phyloP scores from a whole-genome alignment of 108 stramenopile species.

The Nitzschia inconspicua region DNA sequence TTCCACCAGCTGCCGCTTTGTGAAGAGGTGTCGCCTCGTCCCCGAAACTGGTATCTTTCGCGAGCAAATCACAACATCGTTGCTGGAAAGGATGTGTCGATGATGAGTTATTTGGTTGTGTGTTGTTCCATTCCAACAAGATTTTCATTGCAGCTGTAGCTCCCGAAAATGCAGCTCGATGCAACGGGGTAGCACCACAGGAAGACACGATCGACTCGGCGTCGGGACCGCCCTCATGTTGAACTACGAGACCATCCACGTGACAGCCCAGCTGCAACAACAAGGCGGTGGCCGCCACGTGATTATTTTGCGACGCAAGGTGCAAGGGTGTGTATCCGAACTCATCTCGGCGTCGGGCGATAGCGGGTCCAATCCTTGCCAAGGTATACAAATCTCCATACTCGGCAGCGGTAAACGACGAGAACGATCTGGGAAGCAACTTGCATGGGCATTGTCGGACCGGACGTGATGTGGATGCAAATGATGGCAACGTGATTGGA shows the following conservation, averaged over 20 bases:
- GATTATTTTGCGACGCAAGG: constrained; percentile 75
- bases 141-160: constrained; percentile 73
- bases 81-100: background rate
- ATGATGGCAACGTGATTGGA: too few species aligned
- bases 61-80: constrained; percentile 38
- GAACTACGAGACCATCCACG: constrained; percentile 49
- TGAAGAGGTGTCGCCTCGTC: constrained; percentile 76
- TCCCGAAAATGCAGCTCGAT: constrained; percentile 83
- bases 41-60: constrained; percentile 69
- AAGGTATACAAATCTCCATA: constrained; percentile 65
- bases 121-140: constrained; percentile 32
- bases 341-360: constrained; percentile 11
- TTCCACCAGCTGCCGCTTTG: constrained; percentile 81
- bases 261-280: constrained; percentile 46
- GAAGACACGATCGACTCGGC: too few species aligned
- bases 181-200: constrained; percentile 69
- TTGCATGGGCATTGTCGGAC: constrained; percentile 68
- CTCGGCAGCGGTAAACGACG: constrained; percentile 82
- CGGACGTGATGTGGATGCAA: too few species aligned
- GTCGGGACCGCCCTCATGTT: too few species aligned
- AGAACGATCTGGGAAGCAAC: constrained; percentile 48
- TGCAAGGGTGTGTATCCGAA: constrained; percentile 60
- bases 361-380: constrained; percentile 13
- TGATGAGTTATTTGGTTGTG: background rate
- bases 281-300: constrained; percentile 58